Evolutionary conservation across 768 basidiomycete species (phyloP), one percentile per base, ranked within the genome.

Genomic region (Sistotremastrum niveocremeum): DNA sequence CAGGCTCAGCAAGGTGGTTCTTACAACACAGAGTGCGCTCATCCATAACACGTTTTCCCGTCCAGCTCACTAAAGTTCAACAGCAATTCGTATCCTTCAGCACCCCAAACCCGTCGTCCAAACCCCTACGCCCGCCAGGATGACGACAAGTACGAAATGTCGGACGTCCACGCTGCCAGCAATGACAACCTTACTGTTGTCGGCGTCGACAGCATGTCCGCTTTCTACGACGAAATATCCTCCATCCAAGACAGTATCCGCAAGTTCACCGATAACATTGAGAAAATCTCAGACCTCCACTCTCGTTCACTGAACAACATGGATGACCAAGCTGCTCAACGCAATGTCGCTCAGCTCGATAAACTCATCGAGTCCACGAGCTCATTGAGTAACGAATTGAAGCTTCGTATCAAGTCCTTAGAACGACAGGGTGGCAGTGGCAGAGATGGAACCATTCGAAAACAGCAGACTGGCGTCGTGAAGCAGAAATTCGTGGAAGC

Each of bases 41-140:
- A 45, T 40, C 20, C 36, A 44, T 31, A 42, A n/a, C 52, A 46
- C 42, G 30, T 41, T 41, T 37, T 42, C 30, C 41, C 41, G 52
- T 53, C 46, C 36, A 37, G 42, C 37, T 11, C 39, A 45, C 12
- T 33, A 20, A 20, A 20, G 20, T 20, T 20, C 8, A 9, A 45
- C 54, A 79, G 74, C 51, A 72, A 74, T 63, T 77, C 76, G 52
- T 76, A 76, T 65, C 77, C 76, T 62, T 77, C 77, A 72, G 66
- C 65, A 41, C 70, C 71, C 49, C 71, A 73, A 52, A 52, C 53
- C 52, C 70, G 70, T 45, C 65, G 71, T 59, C 59, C 65, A 46
- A 81, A 83, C 57, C 81, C 79, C 45, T 86, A 80, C 55, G 72
- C 71, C 32, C 75, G 77, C 52, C 79, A 81, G 57, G 81, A 80